A percentile compares a stretch with the other conserved stretches of the same genome.
Conservation (phyloP, 441 rosid genomes). For the Erodium moschatum region DNA sequence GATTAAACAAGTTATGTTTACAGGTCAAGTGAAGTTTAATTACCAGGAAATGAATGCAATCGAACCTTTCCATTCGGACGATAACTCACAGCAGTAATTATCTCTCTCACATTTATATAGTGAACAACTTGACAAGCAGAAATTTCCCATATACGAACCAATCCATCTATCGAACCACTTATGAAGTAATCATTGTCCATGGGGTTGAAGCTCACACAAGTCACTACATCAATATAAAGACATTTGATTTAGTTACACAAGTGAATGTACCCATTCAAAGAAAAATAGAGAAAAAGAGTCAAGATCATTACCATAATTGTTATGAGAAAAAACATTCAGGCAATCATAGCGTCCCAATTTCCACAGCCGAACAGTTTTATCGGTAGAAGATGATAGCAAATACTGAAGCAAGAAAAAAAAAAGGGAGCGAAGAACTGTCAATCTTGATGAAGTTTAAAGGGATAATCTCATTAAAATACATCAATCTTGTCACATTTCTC, state of each 20-base stretch:
- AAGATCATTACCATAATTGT: conserved; percentile 40
- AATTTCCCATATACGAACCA: conserved; percentile 83
- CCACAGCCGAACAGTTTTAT: conserved; percentile 60
- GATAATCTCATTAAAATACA: too few relatives aligned
- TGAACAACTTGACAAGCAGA: conserved; percentile 58
- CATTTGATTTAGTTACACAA: conserved; percentile 16
- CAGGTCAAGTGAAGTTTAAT: background rate
- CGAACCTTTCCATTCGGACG: conserved; percentile 70
- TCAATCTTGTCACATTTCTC: too few relatives aligned
- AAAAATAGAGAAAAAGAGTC: background rate
- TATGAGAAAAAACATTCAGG: conserved; percentile 41
- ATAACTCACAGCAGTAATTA: conserved; percentile 82
- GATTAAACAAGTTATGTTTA: background rate
- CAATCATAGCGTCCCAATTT: conserved; percentile 39
- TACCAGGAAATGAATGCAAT: background rate
- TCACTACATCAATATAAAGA: conserved; percentile 49
- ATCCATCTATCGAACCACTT: conserved; percentile 93
- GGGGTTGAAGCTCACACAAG: conserved; percentile 82
- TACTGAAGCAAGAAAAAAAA: conserved; percentile 19
- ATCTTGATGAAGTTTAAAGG: too few relatives aligned
- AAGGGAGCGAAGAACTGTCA: too few relatives aligned
- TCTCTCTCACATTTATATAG: conserved; percentile 63
- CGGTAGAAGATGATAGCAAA: conserved; percentile 48
- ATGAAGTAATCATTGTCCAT: conserved; percentile 70
- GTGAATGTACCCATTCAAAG: background rate